Conservation (phyloP, 768 basidiomycete genomes). For the Suillus sp. region DNA sequence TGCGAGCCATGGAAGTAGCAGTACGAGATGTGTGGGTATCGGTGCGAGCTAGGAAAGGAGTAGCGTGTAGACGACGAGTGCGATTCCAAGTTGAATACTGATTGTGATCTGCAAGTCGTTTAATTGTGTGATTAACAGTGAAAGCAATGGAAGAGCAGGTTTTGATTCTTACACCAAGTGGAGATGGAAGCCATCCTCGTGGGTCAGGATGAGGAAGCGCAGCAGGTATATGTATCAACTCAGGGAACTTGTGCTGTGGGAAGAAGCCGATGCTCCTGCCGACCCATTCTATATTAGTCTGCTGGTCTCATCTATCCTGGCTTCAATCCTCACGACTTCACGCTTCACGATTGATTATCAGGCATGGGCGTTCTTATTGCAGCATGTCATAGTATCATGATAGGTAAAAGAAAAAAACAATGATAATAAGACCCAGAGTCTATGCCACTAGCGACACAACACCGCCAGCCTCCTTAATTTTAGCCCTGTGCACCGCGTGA, state of each 20-base stretch:
- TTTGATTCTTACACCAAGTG: slow-evolving; percentile 40
- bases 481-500: slow-evolving; percentile 43
- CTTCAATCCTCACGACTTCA: background rate
- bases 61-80: slow-evolving; percentile 50
- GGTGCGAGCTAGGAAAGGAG: slow-evolving; percentile 54
- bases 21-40: slow-evolving; percentile 50
- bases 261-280: slow-evolving; percentile 7
- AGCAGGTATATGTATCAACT: slow-evolving; percentile 2
- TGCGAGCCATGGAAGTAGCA: slow-evolving; percentile 52
- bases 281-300: slow-evolving; percentile 3
- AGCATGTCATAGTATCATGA: slow-evolving; percentile 18
- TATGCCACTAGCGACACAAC: slow-evolving; percentile 93
- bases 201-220: slow-evolving; percentile 14
- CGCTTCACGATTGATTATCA: background rate
- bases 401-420: slow-evolving; percentile 25
- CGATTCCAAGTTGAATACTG: slow-evolving; percentile 63
- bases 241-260: background rate
- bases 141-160: slow-evolving; percentile 5
- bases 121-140: slow-evolving; percentile 9
- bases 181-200: slow-evolving; percentile 35
- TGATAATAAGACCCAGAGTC: slow-evolving; percentile 15
- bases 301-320: background rate
- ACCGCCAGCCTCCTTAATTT: slow-evolving; percentile 93
- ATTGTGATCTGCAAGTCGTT: slow-evolving; percentile 40
- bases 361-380: slow-evolving; percentile 17